Evolutionary conservation across 345 rosid genomes (phyloP).

Genomic region (Reutealis trisperma): DNA sequence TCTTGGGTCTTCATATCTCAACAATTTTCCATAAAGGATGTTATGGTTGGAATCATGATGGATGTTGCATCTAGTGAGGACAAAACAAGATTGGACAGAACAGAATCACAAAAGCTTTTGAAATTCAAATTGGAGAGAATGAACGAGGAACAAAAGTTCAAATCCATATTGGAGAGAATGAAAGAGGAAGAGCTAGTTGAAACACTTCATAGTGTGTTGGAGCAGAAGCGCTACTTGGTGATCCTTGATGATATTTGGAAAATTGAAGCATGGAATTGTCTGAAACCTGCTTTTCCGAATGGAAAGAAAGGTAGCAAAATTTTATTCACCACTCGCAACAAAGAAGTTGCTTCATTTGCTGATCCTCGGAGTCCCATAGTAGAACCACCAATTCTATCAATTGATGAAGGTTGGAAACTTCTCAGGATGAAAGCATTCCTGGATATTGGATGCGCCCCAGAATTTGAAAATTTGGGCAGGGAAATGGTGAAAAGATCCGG

Average conservation of each 20-base stretch:
- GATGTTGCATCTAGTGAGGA: not conserved
- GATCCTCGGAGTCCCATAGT: not conserved
- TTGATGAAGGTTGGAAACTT: constrained; percentile 14
- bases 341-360: constrained; percentile 2
- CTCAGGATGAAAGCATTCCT: not conserved
- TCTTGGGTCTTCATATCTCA: constrained; percentile 5
- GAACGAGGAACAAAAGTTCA: too few relatives aligned
- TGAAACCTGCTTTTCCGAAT: not conserved
- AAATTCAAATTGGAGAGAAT: too few relatives aligned
- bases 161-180: not conserved
- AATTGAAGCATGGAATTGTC: constrained; percentile 2
- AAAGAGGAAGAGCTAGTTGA: not conserved
- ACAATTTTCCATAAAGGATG: not conserved
- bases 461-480: not conserved
- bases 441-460: not conserved
- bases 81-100: too few relatives aligned
- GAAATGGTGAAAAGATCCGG: constrained; percentile 21
- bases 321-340: not conserved
- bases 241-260: constrained; percentile 27
- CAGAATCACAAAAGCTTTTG: too few relatives aligned
- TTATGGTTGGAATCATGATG: not conserved
- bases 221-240: not conserved
- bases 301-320: constrained; percentile 10
- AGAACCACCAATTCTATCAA: constrained; percentile 9
- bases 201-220: not conserved